A percentile compares a stretch with the other conserved stretches of the same genome.
Conservation (phyloP, 768 basidiomycete genomes). For the Mycena crocata region DNA sequence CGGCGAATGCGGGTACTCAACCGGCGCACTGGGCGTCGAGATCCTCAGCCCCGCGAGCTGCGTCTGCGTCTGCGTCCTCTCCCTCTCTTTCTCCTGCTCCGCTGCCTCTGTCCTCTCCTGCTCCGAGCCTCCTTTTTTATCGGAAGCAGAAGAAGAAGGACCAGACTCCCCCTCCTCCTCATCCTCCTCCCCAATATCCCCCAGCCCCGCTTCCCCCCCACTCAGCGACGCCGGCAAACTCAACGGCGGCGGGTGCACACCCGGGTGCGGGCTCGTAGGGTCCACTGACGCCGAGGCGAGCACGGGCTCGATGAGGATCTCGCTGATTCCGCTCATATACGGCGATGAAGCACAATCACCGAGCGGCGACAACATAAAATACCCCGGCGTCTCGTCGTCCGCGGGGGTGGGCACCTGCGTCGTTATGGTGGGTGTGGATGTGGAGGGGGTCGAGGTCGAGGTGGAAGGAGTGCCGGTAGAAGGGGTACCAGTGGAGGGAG, state of each 20-base stretch:
- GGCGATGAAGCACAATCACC: conserved; percentile 29
- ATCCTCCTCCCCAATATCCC: conserved; percentile 72
- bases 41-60: conserved; percentile 42
- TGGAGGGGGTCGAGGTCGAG: background rate
- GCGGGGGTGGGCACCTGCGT: conserved; percentile 32
- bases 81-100: too few species aligned
- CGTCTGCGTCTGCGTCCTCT: conserved; percentile 45
- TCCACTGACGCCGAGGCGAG: conserved; percentile 55
- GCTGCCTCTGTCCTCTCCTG: too few species aligned
- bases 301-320: conserved; percentile 63
- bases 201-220: conserved; percentile 51
- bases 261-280: conserved; percentile 23
- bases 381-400: conserved; percentile 29
- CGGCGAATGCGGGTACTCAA: conserved; percentile 33
- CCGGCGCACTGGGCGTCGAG: conserved; percentile 45
- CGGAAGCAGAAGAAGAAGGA: too few species aligned
- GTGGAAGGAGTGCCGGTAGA: too few species aligned
- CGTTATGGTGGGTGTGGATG: conserved; percentile 25
- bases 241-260: conserved; percentile 50
- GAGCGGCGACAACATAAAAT: conserved; percentile 26
- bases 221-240: conserved; percentile 44
- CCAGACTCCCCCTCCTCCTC: too few species aligned
- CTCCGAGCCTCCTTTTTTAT: too few species aligned
- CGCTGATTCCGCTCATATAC: conserved; percentile 14
- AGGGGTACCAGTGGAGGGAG: too few species aligned